These are phyloP conservation scores for Brassica incana DNA, from an alignment of 345 rosid genomes.

Conservation along the genomic window DNA sequence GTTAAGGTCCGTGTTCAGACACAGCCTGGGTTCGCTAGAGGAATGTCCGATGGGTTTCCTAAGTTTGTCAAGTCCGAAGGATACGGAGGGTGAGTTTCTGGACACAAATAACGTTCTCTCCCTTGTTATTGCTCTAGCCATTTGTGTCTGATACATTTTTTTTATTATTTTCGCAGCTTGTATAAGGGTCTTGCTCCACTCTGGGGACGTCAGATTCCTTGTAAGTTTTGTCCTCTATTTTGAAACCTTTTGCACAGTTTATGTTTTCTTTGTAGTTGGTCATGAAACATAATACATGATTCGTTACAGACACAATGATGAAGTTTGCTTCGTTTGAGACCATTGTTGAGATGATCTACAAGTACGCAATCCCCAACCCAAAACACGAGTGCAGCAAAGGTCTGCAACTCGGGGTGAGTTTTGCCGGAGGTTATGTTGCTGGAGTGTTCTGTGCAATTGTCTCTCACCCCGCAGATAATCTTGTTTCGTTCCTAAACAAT, in stretches of 20 bases:
- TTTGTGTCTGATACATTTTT: neutral
- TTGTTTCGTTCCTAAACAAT: slow-evolving; percentile 93
- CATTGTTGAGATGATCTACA: slow-evolving; percentile 83
- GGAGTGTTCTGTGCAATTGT: slow-evolving; percentile 88
- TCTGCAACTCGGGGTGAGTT: slow-evolving; percentile 86
- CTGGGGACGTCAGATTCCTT: slow-evolving; percentile 99
- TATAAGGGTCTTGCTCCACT: slow-evolving; percentile 96
- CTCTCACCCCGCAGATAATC: slow-evolving; percentile 94
- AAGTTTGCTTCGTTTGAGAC: slow-evolving; percentile 94
- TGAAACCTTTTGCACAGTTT: slow-evolving; percentile 13
- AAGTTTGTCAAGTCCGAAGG: slow-evolving; percentile 90
- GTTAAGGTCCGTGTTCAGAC: slow-evolving; percentile 97
- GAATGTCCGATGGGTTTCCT: slow-evolving; percentile 87
- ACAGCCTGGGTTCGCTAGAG: slow-evolving; percentile 99
- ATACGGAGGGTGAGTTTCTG: slow-evolving; percentile 55
- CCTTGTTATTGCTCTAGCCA: neutral
- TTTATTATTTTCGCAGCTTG: slow-evolving; percentile 48
- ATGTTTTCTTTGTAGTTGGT: neutral
- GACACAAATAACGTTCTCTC: neutral
- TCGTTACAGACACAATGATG: slow-evolving; percentile 84
- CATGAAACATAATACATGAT: neutral
- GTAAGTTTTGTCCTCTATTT: slow-evolving; percentile 46
- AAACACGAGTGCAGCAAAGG: slow-evolving; percentile 83
- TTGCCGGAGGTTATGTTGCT: slow-evolving; percentile 87
- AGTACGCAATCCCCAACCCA: slow-evolving; percentile 79